phyloP scores from a whole-genome alignment of 1,284 basidiomycete genomes.

The Inonotus hispidus region DNA sequence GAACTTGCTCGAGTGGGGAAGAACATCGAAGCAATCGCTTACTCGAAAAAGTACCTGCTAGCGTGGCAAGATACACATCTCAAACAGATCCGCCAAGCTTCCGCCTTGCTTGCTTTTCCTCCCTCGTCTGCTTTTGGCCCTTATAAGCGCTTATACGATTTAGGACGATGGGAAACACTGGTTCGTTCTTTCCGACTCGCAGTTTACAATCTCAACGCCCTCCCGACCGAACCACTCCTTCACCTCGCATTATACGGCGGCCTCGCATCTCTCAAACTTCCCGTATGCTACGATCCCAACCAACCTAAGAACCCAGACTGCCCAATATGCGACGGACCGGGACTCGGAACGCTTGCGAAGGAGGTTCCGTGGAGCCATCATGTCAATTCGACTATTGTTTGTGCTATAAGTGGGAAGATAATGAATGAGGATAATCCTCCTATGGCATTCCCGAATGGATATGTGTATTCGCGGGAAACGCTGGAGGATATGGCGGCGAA shows the following conservation, averaged over 20 bases:
- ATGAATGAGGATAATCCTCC: constrained; percentile 94
- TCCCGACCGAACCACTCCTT: constrained; percentile 82
- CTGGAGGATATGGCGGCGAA: constrained; percentile 79
- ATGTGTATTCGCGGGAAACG: constrained; percentile 88
- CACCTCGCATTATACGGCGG: constrained; percentile 87
- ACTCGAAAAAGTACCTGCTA: constrained; percentile 78
- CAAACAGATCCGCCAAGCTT: constrained; percentile 70
- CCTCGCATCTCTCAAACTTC: constrained; percentile 80
- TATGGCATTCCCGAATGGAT: constrained; percentile 87
- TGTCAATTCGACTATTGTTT: constrained; percentile 43
- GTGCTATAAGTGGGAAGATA: constrained; percentile 83
- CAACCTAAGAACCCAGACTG: too few relatives aligned
- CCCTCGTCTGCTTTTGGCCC: constrained; percentile 61
- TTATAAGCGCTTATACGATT: constrained; percentile 83
- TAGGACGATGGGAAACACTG: constrained; percentile 68
- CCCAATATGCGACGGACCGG: too few relatives aligned
- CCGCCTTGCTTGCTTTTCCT: constrained; percentile 71
- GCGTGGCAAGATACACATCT: constrained; percentile 80
- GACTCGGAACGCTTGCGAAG: too few relatives aligned
- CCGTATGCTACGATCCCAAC: constrained; percentile 33
- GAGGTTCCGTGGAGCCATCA: too few relatives aligned
- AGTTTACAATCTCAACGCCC: constrained; percentile 78
- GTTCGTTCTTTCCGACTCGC: constrained; percentile 76
- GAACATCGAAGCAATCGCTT: constrained; percentile 75
- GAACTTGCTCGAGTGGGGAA: constrained; percentile 77